Conservation (phyloP, 768 basidiomycete genomes). For the Xerocomellus intermedius region DNA sequence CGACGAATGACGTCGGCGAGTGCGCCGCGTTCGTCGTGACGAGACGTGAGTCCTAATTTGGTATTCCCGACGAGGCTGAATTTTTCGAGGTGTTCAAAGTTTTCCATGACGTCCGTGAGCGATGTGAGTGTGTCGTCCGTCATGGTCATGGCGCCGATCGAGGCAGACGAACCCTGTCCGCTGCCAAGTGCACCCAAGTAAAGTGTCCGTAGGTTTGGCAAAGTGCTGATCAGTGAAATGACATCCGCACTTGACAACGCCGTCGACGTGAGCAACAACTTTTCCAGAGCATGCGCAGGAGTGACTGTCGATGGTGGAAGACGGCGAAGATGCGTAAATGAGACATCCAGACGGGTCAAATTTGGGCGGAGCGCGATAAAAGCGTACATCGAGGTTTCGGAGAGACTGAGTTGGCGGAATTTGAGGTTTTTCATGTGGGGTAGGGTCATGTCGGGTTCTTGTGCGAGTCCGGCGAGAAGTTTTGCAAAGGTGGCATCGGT, state of each 20-base stretch:
- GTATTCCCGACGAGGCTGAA: constrained; percentile 64
- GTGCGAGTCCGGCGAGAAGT: constrained; percentile 33
- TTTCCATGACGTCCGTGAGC: constrained; percentile 42
- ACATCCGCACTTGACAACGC: constrained; percentile 41
- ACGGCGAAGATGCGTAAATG: constrained; percentile 57
- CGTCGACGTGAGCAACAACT: constrained; percentile 64
- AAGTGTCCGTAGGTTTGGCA: constrained; percentile 47
- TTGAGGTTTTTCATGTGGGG: constrained; percentile 52
- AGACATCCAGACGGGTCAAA: constrained; percentile 56
- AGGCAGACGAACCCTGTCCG: constrained; percentile 41
- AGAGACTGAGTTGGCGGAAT: constrained; percentile 51
- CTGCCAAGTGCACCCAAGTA: constrained; percentile 59
- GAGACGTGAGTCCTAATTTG: constrained; percentile 47
- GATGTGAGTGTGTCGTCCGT: constrained; percentile 46
- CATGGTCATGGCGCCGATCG: constrained; percentile 53
- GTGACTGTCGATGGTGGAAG: constrained; percentile 14
- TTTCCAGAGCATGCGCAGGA: constrained; percentile 41
- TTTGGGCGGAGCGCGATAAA: constrained; percentile 49
- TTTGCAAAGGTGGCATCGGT: constrained; percentile 56
- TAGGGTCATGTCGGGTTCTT: constrained; percentile 31
- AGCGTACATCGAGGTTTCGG: constrained; percentile 45
- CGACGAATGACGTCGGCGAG: constrained; percentile 46
- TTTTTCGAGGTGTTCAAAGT: constrained; percentile 42
- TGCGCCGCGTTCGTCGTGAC: constrained; percentile 29
- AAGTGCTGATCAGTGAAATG: constrained; percentile 35